Conservation (phyloP, 2,329 filamentous ascomycete species). For the Botrytis galanthina region DNA sequence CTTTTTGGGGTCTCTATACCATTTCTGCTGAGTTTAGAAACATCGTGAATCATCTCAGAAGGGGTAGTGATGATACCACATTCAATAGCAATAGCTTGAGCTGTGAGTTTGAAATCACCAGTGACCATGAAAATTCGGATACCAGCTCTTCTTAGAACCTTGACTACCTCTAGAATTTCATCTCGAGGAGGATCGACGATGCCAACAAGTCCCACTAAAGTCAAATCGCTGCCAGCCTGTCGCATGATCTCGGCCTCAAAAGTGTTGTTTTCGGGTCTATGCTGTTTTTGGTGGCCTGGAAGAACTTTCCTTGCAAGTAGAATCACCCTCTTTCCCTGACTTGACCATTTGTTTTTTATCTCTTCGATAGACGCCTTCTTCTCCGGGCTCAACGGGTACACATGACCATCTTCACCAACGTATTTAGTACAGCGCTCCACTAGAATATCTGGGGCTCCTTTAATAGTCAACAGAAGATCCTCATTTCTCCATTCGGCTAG, state of each 20-base stretch:
- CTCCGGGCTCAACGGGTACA: constrained; percentile 47
- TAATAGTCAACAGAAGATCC: constrained; percentile 59
- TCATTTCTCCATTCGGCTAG: constrained; percentile 19
- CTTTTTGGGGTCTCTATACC: constrained; percentile 10
- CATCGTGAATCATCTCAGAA: constrained; percentile 24
- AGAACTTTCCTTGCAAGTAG: constrained; percentile 58
- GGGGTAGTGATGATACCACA: constrained; percentile 62
- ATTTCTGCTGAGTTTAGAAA: constrained; percentile 20
- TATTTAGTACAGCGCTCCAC: constrained; percentile 63
- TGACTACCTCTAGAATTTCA: constrained; percentile 55
- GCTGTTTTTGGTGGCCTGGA: constrained; percentile 17
- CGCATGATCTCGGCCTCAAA: constrained; percentile 55
- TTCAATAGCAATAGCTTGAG: constrained; percentile 66
- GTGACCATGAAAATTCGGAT: constrained; percentile 76
- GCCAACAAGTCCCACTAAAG: constrained; percentile 54
- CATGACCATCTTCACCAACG: constrained; percentile 54
- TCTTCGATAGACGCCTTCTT: constrained; percentile 49
- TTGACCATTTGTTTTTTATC: constrained; percentile 65
- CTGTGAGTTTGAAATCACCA: constrained; percentile 74
- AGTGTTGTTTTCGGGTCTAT: constrained; percentile 39
- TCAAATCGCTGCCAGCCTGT: constrained; percentile 48
- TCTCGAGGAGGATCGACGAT: constrained; percentile 57
- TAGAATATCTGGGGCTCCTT: constrained; percentile 70
- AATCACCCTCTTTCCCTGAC: constrained; percentile 64
- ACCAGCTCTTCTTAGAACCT: constrained; percentile 62